Evolutionary conservation across 805 yeast species (phyloP).

Genomic region (Metschnikowia lunata): DNA sequence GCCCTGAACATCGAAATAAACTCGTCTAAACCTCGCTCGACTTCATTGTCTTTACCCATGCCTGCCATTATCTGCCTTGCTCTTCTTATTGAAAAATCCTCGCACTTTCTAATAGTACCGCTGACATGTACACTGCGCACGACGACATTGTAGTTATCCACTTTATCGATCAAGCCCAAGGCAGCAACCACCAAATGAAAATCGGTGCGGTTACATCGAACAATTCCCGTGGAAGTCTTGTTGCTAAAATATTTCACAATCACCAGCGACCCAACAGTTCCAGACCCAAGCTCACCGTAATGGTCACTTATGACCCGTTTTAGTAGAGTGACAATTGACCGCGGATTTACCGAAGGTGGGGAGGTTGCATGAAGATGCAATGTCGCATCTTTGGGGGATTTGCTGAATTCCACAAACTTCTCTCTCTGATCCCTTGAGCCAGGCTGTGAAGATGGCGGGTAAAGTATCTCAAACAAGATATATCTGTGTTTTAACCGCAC

Average conservation of each 20-base stretch:
- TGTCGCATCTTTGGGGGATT: slow-evolving; percentile 34
- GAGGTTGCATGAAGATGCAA: slow-evolving; percentile 49
- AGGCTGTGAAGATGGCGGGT: slow-evolving; percentile 44
- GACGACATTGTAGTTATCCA: slow-evolving; percentile 49
- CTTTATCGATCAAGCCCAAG: slow-evolving; percentile 47
- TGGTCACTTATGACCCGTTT: slow-evolving; percentile 53
- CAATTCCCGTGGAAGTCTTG: slow-evolving; percentile 77
- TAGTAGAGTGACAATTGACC: slow-evolving; percentile 49
- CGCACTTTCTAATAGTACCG: slow-evolving; percentile 85
- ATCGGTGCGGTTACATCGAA: slow-evolving; percentile 69
- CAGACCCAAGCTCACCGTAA: slow-evolving; percentile 79
- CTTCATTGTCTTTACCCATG: slow-evolving; percentile 13
- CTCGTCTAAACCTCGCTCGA: slow-evolving; percentile 10
- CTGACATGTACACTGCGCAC: slow-evolving; percentile 66
- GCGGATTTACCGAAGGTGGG: slow-evolving; percentile 44
- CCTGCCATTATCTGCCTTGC: slow-evolving; percentile 36
- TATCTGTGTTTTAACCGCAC: slow-evolving; percentile 86
- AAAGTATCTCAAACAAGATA: slow-evolving; percentile 71
- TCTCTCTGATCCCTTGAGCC: slow-evolving; percentile 10
- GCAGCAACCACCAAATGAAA: slow-evolving; percentile 64
- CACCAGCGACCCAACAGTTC: slow-evolving; percentile 54
- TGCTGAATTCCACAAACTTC: slow-evolving; percentile 21
- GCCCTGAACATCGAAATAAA: slow-evolving; percentile 12
- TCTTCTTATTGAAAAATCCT: slow-evolving; percentile 55
- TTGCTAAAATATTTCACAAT: slow-evolving; percentile 76